Base-by-base conservation (phyloP, 192 early-diverging fungal genomes). In the Backusella tarrabulga region DNA sequence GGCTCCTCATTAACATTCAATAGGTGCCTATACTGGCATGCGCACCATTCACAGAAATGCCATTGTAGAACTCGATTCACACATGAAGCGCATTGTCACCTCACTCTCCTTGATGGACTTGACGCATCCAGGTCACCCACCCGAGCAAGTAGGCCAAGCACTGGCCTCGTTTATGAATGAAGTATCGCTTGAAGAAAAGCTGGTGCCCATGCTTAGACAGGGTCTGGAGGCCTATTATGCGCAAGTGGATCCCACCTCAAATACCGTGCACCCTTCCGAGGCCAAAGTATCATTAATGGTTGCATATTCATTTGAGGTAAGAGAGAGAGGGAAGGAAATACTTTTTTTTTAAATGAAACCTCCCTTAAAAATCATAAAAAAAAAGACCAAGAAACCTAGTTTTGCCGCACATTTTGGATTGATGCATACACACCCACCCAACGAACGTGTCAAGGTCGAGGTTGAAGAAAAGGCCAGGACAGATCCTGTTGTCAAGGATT, bases 1-100 rank as follows among this genome's bases (percentile, higher is more conserved):
- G 12, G 40, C 23, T 60, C 1, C 19, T 15, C 26, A 5, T 5
- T 7, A 63, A 32, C 32, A 32, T 34, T 67, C 2, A 36, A 34
- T 42, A 86, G 91, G 89, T 8, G 85, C 91, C 1, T 93, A 93
- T 76, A 93, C 92, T 2, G 85, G 84, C 3, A 89, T 87, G 76
- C 86, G 92, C 23, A 93, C 91, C 3, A 77, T 92, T 32, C 68
- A 86, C 6, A 73, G 79, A 21, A 63, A 74, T 8, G 83, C 84
- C 2, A 84, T 93, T 73, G 79, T 92, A 42, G 90, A 92, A 50
- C 83, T 92, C 9, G 72, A 81, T 9, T 76, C 72, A 12, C 92
- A 93, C 67, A 75, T 87, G 1, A 60, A 81, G 0, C 86, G 91
- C 4, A 77, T 91, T 5, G 74, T 74, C 29, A 79, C 78, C 42